Evolutionary conservation across 2,329 filamentous ascomycete genomes (phyloP).

Genomic region (Zasmidium angulare): DNA sequence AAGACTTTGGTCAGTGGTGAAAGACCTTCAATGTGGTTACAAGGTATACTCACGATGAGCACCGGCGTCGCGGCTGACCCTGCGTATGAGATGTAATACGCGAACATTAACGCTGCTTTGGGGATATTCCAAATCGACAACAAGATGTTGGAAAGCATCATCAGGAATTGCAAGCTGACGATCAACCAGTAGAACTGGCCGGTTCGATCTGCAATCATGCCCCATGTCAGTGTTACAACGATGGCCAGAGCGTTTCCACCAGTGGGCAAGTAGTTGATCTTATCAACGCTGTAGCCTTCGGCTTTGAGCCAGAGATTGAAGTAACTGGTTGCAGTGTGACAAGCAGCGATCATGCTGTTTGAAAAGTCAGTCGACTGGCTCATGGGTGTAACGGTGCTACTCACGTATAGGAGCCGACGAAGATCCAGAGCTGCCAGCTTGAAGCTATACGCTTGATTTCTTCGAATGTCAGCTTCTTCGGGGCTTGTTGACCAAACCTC

Average conservation of each 20-base stretch:
- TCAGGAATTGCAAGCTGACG: slow-evolving; percentile 3
- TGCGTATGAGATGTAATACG: background rate
- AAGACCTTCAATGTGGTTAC: too few species aligned
- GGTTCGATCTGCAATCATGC: slow-evolving; percentile 12
- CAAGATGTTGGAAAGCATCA: slow-evolving; percentile 13
- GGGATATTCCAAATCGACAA: slow-evolving; percentile 13
- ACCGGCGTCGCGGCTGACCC: background rate
- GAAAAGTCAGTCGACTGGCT: too few species aligned
- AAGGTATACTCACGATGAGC: slow-evolving; percentile 12
- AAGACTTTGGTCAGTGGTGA: background rate
- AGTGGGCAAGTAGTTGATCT: slow-evolving; percentile 14
- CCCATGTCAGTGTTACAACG: slow-evolving; percentile 11
- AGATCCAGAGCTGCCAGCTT: slow-evolving; percentile 16
- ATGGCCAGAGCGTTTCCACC: slow-evolving; percentile 17
- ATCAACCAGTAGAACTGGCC: slow-evolving; percentile 11
- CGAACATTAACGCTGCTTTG: background rate
- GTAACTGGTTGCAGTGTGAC: slow-evolving; percentile 10
- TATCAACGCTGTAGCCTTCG: slow-evolving; percentile 13
- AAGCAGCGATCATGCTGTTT: slow-evolving; percentile 4
- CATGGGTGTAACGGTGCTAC: too few species aligned
- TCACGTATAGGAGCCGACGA: slow-evolving; percentile 9
- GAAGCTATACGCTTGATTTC: slow-evolving; percentile 7
- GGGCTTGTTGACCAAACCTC: slow-evolving; percentile 6
- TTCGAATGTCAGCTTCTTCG: slow-evolving; percentile 10
- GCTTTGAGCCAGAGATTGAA: slow-evolving; percentile 21